Percentiles rank a stretch among this genome's conserved stretches.
Evolutionary conservation across 495 filamentous ascomycete species (phyloP).

Genomic region (Pseudomonodictys pantanalensis): DNA sequence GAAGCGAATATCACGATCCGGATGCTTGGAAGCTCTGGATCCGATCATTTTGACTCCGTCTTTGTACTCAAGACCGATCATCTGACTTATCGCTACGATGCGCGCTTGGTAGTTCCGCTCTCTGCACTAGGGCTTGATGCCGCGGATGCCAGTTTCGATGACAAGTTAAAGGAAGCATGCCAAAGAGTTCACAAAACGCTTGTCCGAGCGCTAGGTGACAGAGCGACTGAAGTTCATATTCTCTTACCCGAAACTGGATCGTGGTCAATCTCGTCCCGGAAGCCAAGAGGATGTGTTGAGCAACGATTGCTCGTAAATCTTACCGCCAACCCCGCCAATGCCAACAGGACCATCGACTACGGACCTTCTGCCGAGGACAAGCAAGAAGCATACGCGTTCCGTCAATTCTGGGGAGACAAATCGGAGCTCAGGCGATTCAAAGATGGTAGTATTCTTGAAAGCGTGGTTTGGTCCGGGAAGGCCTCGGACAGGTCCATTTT

Average conservation of each 20-base stretch:
- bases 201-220: slow-evolving; percentile 66
- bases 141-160: not conserved
- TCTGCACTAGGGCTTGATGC: not conserved
- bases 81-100: slow-evolving; percentile 69
- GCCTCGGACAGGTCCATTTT: slow-evolving; percentile 62
- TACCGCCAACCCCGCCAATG: slow-evolving; percentile 66
- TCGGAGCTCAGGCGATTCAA: slow-evolving; percentile 72
- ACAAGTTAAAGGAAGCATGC: slow-evolving; percentile 3
- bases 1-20: slow-evolving; percentile 68
- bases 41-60: slow-evolving; percentile 76
- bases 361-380: slow-evolving; percentile 81
- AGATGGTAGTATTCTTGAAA: slow-evolving; percentile 70
- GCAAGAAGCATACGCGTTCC: slow-evolving; percentile 62
- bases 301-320: slow-evolving; percentile 59
- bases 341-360: slow-evolving; percentile 72
- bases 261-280: slow-evolving; percentile 38
- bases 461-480: slow-evolving; percentile 72
- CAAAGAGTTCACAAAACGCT: slow-evolving; percentile 55
- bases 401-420: slow-evolving; percentile 74
- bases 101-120: slow-evolving; percentile 43
- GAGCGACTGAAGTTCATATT: slow-evolving; percentile 60
- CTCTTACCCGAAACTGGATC: slow-evolving; percentile 12
- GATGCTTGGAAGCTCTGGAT: slow-evolving; percentile 68
- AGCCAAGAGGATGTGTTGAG: slow-evolving; percentile 27
- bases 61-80: slow-evolving; percentile 74